A percentile compares a stretch with the other conserved stretches of the same genome.
These are phyloP conservation scores for Adenanthera pavonina DNA, from an alignment of 306 rosid genomes.

Conservation along the genomic window DNA sequence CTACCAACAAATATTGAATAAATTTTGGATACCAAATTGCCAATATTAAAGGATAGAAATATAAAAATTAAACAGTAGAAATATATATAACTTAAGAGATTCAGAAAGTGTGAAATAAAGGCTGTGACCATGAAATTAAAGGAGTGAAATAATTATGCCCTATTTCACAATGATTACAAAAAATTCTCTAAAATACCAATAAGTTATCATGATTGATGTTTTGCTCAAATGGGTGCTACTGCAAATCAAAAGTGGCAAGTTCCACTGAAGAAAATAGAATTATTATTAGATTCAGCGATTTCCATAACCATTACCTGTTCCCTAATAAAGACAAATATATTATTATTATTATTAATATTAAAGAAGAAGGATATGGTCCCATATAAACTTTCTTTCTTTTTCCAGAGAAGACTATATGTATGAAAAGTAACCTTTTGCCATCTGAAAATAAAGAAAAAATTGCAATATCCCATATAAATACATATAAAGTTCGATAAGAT, in stretches of 20 bases:
- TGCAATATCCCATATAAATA: slow-evolving; percentile 1
- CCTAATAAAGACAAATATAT: neutral
- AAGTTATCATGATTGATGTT: neutral
- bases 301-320: neutral
- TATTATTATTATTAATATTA: no score
- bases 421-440: slow-evolving; percentile 6
- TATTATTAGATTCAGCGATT: neutral
- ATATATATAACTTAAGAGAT: no score
- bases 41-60: no score
- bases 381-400: neutral
- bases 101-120: neutral
- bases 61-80: no score
- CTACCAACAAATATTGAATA: no score
- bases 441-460: slow-evolving; percentile 31
- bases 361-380: slow-evolving; percentile 39
- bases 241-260: neutral
- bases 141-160: no score
- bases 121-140: neutral
- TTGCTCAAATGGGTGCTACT: neutral
- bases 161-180: neutral
- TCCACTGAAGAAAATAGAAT: neutral
- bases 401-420: slow-evolving; percentile 17
- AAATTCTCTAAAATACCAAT: neutral
- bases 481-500: neutral
- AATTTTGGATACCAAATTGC: no score